A percentile compares a stretch with the other conserved stretches of the same genome.
Evolutionary conservation across 1,139 yeast genomes (phyloP).

Genomic region (Candida tetrigidarum): DNA sequence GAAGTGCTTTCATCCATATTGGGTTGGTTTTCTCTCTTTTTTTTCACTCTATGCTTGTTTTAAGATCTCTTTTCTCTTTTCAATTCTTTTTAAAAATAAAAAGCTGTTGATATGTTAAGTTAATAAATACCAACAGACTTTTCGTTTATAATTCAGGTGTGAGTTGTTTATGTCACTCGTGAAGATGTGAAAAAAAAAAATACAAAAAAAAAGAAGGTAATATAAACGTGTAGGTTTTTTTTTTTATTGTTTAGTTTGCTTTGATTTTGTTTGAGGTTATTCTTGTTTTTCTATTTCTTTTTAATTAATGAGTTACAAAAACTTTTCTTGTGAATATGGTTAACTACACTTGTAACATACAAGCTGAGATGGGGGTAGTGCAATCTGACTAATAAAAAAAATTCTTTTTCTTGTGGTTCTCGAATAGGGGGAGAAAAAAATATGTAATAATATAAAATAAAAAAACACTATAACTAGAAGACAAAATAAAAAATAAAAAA

Average conservation of each 20-base stretch:
- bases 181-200: not conserved
- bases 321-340: no score
- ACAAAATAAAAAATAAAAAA: not conserved
- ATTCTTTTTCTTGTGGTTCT: not conserved
- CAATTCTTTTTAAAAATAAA: not conserved
- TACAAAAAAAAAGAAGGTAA: not conserved
- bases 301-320: not conserved
- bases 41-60: not conserved
- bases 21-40: not conserved
- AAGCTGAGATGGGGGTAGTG: conserved; percentile 1
- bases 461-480: not conserved
- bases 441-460: no score
- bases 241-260: not conserved
- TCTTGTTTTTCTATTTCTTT: not conserved
- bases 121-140: conserved; percentile 9
- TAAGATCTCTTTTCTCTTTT: no score
- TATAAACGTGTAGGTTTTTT: conserved; percentile 3
- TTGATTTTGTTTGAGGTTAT: not conserved
- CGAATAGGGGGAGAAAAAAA: not conserved
- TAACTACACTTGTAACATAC: no score
- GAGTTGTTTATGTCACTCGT: conserved; percentile 2
- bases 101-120: conserved; percentile 7
- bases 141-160: not conserved
- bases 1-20: conserved; percentile 5
- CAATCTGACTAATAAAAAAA: not conserved